A percentile compares a stretch with the other conserved stretches of the same genome.
Conservation (phyloP, 345 rosid species). For the Eucalyptus curtisii region DNA sequence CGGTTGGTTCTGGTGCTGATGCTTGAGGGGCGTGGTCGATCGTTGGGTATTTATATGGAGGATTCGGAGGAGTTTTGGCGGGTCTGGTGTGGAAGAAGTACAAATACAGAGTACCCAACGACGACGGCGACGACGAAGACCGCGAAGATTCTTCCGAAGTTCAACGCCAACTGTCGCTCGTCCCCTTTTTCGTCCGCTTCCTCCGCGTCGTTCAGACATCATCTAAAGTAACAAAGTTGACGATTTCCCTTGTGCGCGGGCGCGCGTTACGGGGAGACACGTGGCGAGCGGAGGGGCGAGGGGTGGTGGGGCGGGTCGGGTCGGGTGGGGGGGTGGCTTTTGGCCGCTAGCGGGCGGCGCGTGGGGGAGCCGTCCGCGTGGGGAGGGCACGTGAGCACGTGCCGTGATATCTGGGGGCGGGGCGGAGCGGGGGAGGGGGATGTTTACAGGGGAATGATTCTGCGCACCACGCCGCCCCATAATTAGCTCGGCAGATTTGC, state of each 20-base stretch:
- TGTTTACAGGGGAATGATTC: not conserved
- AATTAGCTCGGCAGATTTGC: not conserved
- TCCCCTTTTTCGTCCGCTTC: not conserved
- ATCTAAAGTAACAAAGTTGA: not conserved
- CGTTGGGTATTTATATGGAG: not conserved
- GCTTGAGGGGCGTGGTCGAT: not conserved
- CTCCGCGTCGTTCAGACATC: not conserved
- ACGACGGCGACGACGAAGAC: not conserved
- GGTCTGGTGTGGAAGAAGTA: not conserved
- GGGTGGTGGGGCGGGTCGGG: not conserved
- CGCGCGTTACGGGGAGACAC: not conserved
- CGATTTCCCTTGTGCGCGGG: not conserved
- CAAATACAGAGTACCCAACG: not conserved
- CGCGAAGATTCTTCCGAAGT: not conserved
- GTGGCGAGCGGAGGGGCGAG: slow-evolving; percentile 9
- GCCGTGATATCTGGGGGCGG: slow-evolving; percentile 9
- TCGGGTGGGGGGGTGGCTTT: not conserved
- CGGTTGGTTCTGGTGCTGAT: not conserved
- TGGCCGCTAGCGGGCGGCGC: slow-evolving; percentile 2
- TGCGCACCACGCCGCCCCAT: not conserved
- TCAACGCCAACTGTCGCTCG: not conserved
- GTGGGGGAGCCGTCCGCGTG: not conserved
- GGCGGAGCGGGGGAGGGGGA: not conserved
- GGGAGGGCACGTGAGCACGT: slow-evolving; percentile 32
- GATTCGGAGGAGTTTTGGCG: not conserved